phyloP scores from a whole-genome alignment of 495 filamentous ascomycete species.

The Aspergillus funiculosus region DNA sequence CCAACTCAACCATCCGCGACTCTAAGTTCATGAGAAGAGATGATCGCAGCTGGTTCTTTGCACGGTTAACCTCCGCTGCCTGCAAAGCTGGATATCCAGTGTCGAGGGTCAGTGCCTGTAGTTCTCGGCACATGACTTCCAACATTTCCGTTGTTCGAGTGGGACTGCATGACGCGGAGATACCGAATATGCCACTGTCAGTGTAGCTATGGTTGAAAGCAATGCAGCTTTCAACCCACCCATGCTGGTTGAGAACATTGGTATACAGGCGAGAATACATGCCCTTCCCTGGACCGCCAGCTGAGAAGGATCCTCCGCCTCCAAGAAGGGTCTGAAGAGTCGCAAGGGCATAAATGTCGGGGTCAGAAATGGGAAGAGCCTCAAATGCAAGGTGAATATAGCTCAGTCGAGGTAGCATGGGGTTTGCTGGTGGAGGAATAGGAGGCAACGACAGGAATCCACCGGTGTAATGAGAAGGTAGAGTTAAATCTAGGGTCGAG shows the following conservation, averaged over 20 bases:
- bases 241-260: conserved; percentile 94
- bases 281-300: conserved; percentile 94
- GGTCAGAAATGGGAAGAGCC: conserved; percentile 80
- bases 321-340: conserved; percentile 96
- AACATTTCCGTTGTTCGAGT: conserved; percentile 71
- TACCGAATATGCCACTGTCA: conserved; percentile 91
- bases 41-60: conserved; percentile 93
- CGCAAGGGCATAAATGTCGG: conserved; percentile 92
- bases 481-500: conserved; percentile 49
- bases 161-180: conserved; percentile 78
- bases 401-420: conserved; percentile 72
- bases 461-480: conserved; percentile 83
- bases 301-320: conserved; percentile 94
- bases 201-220: conserved; percentile 97
- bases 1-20: conserved; percentile 94
- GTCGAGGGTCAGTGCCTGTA: conserved; percentile 69
- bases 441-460: conserved; percentile 82
- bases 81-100: conserved; percentile 64
- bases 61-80: conserved; percentile 77
- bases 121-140: conserved; percentile 88
- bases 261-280: conserved; percentile 98
- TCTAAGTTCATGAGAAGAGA: conserved; percentile 97
- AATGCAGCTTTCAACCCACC: conserved; percentile 91
- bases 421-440: conserved; percentile 68
- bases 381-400: conserved; percentile 96